These are phyloP conservation scores for Auxenochlorella pyrenoidosa DNA, from an alignment of 139 green algal species.

Conservation along the genomic window DNA sequence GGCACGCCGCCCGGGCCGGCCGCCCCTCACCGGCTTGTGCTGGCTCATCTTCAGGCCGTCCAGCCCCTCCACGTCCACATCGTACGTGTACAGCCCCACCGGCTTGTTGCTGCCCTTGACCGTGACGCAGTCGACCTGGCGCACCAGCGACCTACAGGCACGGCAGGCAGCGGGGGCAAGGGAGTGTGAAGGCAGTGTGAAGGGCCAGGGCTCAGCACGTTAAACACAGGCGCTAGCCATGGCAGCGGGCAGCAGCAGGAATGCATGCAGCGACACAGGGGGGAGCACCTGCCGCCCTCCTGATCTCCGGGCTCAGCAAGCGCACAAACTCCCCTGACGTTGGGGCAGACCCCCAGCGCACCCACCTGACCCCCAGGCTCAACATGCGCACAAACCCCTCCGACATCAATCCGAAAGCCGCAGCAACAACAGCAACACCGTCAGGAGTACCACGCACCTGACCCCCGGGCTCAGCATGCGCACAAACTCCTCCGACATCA, in stretches of 20 bases:
- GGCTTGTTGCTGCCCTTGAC: conserved; percentile 92
- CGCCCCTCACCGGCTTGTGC: not conserved
- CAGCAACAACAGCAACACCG: no score
- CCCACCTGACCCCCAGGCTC: not conserved
- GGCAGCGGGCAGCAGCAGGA: no score
- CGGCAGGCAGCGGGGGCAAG: no score
- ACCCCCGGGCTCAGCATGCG: conserved; percentile 44
- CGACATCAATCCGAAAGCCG: no score
- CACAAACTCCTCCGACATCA: conserved; percentile 87
- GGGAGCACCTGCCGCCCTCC: not conserved
- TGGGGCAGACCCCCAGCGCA: not conserved
- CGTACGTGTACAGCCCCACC: conserved; percentile 85
- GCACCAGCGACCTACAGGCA: conserved; percentile 47
- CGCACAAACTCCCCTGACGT: conserved; percentile 83
- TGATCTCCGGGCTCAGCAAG: conserved; percentile 41
- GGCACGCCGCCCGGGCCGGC: no score
- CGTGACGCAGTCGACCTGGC: conserved; percentile 93
- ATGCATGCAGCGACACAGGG: no score
- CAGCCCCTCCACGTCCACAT: conserved; percentile 48
- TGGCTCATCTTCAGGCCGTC: conserved; percentile 19
- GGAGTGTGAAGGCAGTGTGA: no score
- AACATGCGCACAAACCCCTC: conserved; percentile 80
- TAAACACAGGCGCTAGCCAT: no score
- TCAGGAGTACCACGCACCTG: not conserved
- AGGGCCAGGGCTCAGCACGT: no score